These are phyloP conservation scores for Emergomyces orientalis DNA, from an alignment of 2,329 filamentous ascomycete genomes.

Conservation along the genomic window DNA sequence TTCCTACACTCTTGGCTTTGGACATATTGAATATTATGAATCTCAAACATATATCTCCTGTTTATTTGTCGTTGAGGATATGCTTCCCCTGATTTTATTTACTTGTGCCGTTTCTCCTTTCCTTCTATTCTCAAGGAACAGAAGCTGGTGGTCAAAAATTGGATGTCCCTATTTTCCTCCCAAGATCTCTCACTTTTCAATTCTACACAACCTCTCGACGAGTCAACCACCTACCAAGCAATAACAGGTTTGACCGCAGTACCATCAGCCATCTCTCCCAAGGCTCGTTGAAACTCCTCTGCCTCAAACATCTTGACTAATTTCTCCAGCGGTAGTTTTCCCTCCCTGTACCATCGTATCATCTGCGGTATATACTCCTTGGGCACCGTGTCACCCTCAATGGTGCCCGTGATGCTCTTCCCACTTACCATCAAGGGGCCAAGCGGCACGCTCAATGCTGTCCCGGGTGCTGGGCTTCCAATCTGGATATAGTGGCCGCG, in stretches of 20 bases:
- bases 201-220: background rate
- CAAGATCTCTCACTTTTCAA: too few relatives aligned
- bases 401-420: constrained; percentile 19
- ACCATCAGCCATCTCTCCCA: constrained; percentile 22
- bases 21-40: background rate
- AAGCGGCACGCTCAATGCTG: constrained; percentile 17
- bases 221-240: constrained; percentile 18
- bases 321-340: constrained; percentile 41
- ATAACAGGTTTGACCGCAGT: constrained; percentile 24
- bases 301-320: constrained; percentile 38
- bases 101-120: background rate
- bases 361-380: constrained; percentile 35
- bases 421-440: constrained; percentile 17
- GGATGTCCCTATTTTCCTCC: background rate
- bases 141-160: background rate
- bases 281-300: constrained; percentile 19
- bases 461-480: constrained; percentile 17
- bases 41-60: background rate
- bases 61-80: background rate
- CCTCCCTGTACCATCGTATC: constrained; percentile 42
- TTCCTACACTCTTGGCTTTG: background rate
- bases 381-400: constrained; percentile 17
- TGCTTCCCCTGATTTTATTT: background rate
- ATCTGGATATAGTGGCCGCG: background rate
- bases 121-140: background rate